These are phyloP conservation scores for Fusarium gaditjirri DNA, from an alignment of 2,329 filamentous ascomycete species.

Conservation along the genomic window DNA sequence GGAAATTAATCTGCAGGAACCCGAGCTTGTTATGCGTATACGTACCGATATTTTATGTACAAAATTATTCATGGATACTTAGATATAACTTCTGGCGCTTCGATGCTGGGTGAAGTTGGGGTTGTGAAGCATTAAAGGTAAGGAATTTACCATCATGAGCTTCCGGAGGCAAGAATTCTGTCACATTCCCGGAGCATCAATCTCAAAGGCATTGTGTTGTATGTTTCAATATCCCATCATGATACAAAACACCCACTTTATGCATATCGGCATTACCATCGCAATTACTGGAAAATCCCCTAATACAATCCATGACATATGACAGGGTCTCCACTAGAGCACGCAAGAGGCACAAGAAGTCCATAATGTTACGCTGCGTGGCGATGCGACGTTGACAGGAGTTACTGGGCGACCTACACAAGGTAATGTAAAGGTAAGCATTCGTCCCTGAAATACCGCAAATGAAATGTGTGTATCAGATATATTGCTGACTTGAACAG, in stretches of 20 bases:
- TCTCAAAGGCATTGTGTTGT: constrained; percentile 9
- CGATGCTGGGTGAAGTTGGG: not conserved
- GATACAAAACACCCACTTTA: not conserved
- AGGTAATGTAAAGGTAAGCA: not conserved
- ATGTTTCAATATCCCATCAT: constrained; percentile 5
- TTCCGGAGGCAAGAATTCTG: not conserved
- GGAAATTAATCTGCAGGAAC: constrained; percentile 45
- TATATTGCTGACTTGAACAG: not conserved
- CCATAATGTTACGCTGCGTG: constrained; percentile 33
- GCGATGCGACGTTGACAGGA: constrained; percentile 22
- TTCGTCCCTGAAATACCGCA: not conserved
- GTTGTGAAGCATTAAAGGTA: not conserved
- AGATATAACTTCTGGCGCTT: not conserved
- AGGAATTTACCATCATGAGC: not conserved
- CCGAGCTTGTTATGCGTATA: constrained; percentile 6
- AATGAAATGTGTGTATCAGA: not conserved
- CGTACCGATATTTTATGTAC: constrained; percentile 16
- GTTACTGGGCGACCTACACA: not conserved
- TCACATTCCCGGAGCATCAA: not conserved
- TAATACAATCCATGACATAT: not conserved
- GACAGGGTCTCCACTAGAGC: constrained; percentile 22
- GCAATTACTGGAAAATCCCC: not conserved
- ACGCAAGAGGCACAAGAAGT: constrained; percentile 31
- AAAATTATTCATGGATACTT: not conserved
- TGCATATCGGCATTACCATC: constrained; percentile 9